A percentile compares a stretch with the other conserved stretches of the same genome.
Evolutionary conservation across 2,329 filamentous ascomycete genomes (phyloP).

Genomic region (Xylaria sp.): DNA sequence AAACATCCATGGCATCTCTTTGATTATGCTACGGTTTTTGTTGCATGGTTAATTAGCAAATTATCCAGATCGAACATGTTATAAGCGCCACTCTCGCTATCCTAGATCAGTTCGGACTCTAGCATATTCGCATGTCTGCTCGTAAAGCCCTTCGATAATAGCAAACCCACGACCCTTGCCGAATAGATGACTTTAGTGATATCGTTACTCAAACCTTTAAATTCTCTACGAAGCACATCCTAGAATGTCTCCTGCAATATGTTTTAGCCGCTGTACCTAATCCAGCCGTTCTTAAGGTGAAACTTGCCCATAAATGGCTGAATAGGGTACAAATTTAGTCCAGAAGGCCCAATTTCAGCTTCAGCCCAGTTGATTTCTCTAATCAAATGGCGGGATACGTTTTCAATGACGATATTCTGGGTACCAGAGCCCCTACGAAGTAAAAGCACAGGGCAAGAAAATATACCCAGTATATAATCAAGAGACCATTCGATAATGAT

Average conservation of each 20-base stretch:
- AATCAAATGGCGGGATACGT: too few species aligned
- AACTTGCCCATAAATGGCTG: background rate
- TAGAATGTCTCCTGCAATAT: background rate
- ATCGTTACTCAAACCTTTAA: background rate
- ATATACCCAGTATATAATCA: constrained; percentile 46
- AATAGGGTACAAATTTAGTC: too few species aligned
- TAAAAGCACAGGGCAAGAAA: constrained; percentile 49
- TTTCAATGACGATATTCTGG: too few species aligned
- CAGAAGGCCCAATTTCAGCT: too few species aligned
- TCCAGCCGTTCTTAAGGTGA: background rate
- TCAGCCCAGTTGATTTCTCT: too few species aligned
- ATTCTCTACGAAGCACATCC: background rate
- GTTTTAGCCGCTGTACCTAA: background rate
- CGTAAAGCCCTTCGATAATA: background rate
- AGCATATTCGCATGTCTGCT: background rate
- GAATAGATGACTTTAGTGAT: background rate
- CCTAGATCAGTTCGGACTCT: constrained; percentile 49
- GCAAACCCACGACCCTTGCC: background rate
- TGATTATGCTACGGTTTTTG: background rate
- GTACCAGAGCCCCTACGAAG: background rate
- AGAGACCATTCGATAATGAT: constrained; percentile 48
- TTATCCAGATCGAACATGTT: background rate
- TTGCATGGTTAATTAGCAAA: constrained; percentile 7
- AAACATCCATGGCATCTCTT: too few species aligned
- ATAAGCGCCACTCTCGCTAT: constrained; percentile 49